Evolutionary conservation across 495 filamentous ascomycete genomes (phyloP), one percentile per base, ranked within the genome.

Genomic region (Penicillium canescens): DNA sequence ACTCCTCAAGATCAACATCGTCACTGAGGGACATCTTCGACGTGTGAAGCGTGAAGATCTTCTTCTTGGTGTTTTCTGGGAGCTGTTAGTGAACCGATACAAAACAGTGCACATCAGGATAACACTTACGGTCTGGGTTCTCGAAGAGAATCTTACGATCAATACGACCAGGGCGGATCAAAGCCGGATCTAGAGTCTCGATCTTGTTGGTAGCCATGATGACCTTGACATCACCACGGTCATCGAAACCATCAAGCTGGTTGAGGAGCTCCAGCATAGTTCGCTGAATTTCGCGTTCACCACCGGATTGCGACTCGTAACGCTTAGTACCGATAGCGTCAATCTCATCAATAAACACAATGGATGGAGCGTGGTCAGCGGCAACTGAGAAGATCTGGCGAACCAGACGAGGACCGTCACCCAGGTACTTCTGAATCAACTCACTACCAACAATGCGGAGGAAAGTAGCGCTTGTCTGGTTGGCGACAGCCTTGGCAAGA

Each of bases 191-290:
- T 23, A 99, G 79, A 3, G 91, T 96, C 65, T 99, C 94, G 57
- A 99, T 99, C 82, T 99, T 99, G 83, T 99, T 99, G 44, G 94
- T 99, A 14, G 94, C 94, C 90, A 99, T 96, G 71, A 99, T 91
- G 47, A 99, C 94, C 80, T 99, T 99, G 70, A 99, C 95, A 70
- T 99, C 94, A 57, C 94, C 94, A 59, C 94, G 88, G 71, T 99
- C 94, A 72, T 99, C 94, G 74, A 99, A 99, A 52, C 94, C 94
- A 68, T 99, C 94, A 13, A 99, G 84, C 71, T 99, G 94, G 72
- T 99, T 99, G 37, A 99, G 85, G 43, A 99, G 82, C 69, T 99
- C 94, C 74, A 99, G 77, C 94, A 99, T 99, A 42, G 94, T 99
- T 60, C 94, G 85, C 77, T 99, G 94, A 20, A 99, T 89, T 70